Conservation (phyloP, 345 rosid genomes). For the Lumnitzera littorea region DNA sequence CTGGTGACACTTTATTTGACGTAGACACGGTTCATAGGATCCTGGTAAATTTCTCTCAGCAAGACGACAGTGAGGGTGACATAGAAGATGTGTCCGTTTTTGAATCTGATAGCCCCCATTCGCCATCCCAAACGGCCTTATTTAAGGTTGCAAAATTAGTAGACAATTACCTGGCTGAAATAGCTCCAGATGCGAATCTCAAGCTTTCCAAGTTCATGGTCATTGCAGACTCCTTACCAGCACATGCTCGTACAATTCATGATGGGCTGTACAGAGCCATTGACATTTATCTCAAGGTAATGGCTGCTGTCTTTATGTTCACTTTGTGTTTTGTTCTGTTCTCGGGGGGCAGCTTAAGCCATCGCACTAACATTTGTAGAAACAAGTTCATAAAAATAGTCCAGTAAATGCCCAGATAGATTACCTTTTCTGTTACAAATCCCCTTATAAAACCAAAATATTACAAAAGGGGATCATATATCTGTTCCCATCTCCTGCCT, state of each 20-base stretch:
- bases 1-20: slow-evolving; percentile 88
- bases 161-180: slow-evolving; percentile 89
- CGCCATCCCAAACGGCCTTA: slow-evolving; percentile 77
- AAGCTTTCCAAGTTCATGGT: slow-evolving; percentile 81
- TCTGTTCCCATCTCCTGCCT: too few species aligned
- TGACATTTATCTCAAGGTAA: slow-evolving; percentile 86
- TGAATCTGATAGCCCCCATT: slow-evolving; percentile 69
- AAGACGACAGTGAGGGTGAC: slow-evolving; percentile 85
- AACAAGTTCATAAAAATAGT: too few species aligned
- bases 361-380: background rate
- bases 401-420: too few species aligned
- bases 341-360: background rate
- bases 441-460: too few species aligned
- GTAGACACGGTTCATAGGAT: slow-evolving; percentile 88
- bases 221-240: slow-evolving; percentile 79
- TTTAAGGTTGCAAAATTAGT: slow-evolving; percentile 81
- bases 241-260: slow-evolving; percentile 81
- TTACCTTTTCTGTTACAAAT: too few species aligned
- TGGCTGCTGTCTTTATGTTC: background rate
- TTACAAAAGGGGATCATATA: too few species aligned
- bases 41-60: slow-evolving; percentile 89
- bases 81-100: slow-evolving; percentile 72
- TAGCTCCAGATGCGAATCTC: slow-evolving; percentile 91
- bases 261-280: slow-evolving; percentile 88
- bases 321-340: background rate